A percentile compares a stretch with the other conserved stretches of the same genome.
Evolutionary conservation across 2,329 filamentous ascomycete species (phyloP).

Genomic region (Aspergillus sp.): DNA sequence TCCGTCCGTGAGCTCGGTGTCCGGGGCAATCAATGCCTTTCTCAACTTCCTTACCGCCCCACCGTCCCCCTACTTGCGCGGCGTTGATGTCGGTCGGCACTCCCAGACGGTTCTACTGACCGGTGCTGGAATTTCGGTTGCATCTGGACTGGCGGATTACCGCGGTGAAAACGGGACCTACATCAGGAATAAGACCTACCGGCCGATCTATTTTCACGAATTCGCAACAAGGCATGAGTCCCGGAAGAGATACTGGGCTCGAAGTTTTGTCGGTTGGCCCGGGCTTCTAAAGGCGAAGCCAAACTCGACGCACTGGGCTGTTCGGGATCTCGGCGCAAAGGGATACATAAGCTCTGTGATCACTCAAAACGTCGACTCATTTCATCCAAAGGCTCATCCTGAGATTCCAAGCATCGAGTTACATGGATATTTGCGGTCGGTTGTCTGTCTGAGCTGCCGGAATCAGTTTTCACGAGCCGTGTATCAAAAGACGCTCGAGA

Average conservation of each 20-base stretch:
- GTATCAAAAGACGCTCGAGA: constrained; percentile 77
- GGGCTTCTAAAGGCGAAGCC: constrained; percentile 77
- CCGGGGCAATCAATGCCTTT: constrained; percentile 78
- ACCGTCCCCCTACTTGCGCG: constrained; percentile 54
- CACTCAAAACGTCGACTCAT: constrained; percentile 97
- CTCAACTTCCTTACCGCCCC: constrained; percentile 73
- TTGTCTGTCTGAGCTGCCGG: constrained; percentile 79
- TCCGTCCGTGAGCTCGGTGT: constrained; percentile 67
- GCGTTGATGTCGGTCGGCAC: constrained; percentile 48
- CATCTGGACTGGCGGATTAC: constrained; percentile 92
- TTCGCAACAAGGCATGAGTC: constrained; percentile 81
- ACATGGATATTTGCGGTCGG: constrained; percentile 84
- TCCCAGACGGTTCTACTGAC: constrained; percentile 69
- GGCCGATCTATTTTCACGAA: constrained; percentile 91
- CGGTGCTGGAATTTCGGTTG: constrained; percentile 90
- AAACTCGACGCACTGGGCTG: constrained; percentile 78
- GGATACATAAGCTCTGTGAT: constrained; percentile 78
- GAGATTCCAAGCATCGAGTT: constrained; percentile 77
- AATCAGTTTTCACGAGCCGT: constrained; percentile 70
- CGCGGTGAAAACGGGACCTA: constrained; percentile 89
- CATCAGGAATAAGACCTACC: constrained; percentile 84
- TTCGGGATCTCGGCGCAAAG: constrained; percentile 71
- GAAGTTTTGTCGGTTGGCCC: constrained; percentile 92
- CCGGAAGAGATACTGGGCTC: constrained; percentile 91
- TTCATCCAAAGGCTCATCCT: constrained; percentile 80